Percentiles rank a stretch among this genome's conserved stretches.
phyloP scores from a whole-genome alignment of 108 stramenopile genomes.

The Cylindrotheca closterium region DNA sequence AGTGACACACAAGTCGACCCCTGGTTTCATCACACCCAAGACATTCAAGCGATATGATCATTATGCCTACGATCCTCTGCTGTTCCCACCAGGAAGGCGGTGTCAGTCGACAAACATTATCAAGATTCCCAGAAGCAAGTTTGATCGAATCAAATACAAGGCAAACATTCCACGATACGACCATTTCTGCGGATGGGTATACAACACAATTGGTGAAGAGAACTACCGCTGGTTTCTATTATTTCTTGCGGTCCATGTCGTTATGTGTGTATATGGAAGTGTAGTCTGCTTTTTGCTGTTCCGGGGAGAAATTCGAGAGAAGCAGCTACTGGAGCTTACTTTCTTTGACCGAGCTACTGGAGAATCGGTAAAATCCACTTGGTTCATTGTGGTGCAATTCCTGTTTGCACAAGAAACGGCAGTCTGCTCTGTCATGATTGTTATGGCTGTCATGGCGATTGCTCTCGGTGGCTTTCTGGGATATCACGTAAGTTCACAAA shows the following conservation, averaged over 20 bases:
- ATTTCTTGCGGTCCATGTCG: constrained; percentile 73
- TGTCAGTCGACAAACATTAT: constrained; percentile 69
- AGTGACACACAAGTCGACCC: constrained; percentile 45
- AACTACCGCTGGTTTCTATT: constrained; percentile 89
- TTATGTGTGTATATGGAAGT: constrained; percentile 80
- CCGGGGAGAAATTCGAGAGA: constrained; percentile 52
- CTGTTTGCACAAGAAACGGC: constrained; percentile 45
- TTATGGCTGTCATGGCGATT: constrained; percentile 65
- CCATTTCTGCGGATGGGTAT: constrained; percentile 90
- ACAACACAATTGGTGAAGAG: constrained; percentile 85
- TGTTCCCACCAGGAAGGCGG: constrained; percentile 51
- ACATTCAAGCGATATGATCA: constrained; percentile 72
- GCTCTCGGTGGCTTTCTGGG: constrained; percentile 54
- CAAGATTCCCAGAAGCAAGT: constrained; percentile 78
- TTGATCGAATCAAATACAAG: constrained; percentile 65
- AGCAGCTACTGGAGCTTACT: constrained; percentile 57
- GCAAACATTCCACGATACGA: constrained; percentile 78
- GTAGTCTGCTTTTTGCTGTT: constrained; percentile 32
- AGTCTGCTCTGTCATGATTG: constrained; percentile 28
- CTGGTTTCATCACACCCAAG: constrained; percentile 66
- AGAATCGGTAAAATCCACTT: constrained; percentile 48
- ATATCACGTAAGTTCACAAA: constrained; percentile 42
- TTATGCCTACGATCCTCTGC: constrained; percentile 77
- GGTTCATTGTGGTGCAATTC: constrained; percentile 59
- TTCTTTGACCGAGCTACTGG: constrained; percentile 75